Evolutionary conservation across 257 asterid species (phyloP).

Genomic region (Petrea volubilis): DNA sequence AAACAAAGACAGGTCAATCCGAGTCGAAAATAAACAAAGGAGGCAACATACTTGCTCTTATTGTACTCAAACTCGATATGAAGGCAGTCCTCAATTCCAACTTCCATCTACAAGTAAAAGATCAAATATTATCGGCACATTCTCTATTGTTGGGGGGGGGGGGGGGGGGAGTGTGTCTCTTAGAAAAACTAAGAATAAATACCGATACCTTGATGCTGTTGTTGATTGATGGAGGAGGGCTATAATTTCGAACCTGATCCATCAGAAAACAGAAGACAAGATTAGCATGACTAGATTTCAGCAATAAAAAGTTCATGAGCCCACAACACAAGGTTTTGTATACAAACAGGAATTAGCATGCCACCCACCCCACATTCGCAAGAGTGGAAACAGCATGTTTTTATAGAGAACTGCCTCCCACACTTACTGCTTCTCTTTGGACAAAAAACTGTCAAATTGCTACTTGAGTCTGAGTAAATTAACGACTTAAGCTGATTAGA

Average conservation of each 20-base stretch:
- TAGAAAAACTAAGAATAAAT: slow-evolving; percentile 16
- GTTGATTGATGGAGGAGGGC: slow-evolving; percentile 79
- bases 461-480: background rate
- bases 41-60: slow-evolving; percentile 82
- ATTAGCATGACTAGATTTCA: slow-evolving; percentile 12
- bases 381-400: too few relatives aligned
- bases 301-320: background rate
- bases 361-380: background rate
- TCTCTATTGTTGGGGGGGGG: background rate
- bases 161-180: too few relatives aligned
- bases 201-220: slow-evolving; percentile 87
- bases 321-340: background rate
- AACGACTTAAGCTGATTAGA: background rate
- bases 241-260: slow-evolving; percentile 78
- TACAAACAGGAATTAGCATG: background rate
- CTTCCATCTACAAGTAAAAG: slow-evolving; percentile 83
- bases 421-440: background rate
- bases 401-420: background rate
- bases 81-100: slow-evolving; percentile 98
- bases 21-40: background rate
- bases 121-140: background rate
- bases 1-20: background rate
- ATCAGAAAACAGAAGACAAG: slow-evolving; percentile 23
- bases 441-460: background rate
- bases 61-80: slow-evolving; percentile 98